Evolutionary conservation across 345 rosid species (phyloP).

Genomic region (Carallia pectinifolia): DNA sequence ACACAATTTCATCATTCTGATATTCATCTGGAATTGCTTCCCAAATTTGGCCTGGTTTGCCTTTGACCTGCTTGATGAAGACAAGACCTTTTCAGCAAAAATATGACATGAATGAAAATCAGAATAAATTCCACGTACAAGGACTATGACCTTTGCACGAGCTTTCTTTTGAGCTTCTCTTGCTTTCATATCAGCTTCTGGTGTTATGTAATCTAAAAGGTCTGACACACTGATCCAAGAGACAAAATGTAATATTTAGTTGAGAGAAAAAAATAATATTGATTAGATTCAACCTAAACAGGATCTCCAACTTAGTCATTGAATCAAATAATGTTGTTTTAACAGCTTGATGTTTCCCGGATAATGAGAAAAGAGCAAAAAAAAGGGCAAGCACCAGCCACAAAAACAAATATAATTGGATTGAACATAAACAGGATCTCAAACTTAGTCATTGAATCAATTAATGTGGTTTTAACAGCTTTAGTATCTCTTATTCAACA

Average conservation of each 20-base stretch:
- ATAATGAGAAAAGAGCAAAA: too few relatives aligned
- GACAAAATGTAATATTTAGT: slow-evolving; percentile 10
- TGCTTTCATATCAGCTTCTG: slow-evolving; percentile 81
- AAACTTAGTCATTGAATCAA: not conserved
- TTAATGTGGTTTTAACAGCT: not conserved
- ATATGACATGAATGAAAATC: slow-evolving; percentile 6
- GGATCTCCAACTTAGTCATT: not conserved
- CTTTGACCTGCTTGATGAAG: slow-evolving; percentile 57
- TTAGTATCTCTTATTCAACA: not conserved
- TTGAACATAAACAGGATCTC: not conserved
- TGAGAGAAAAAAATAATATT: not conserved
- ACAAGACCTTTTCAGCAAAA: slow-evolving; percentile 14
- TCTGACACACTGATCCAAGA: slow-evolving; percentile 79
- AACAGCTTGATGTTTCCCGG: too few relatives aligned
- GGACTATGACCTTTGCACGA: slow-evolving; percentile 73
- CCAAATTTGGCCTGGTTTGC: slow-evolving; percentile 66
- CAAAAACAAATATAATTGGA: too few relatives aligned
- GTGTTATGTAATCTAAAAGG: slow-evolving; percentile 95
- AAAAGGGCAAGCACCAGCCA: too few relatives aligned
- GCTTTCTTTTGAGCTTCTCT: slow-evolving; percentile 90
- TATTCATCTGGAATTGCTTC: slow-evolving; percentile 56
- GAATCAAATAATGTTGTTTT: not conserved
- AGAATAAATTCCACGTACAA: not conserved
- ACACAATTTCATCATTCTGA: slow-evolving; percentile 54
- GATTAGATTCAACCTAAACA: not conserved